phyloP scores from a whole-genome alignment of 345 rosid genomes.

The Rhodomyrtus tomentosa region DNA sequence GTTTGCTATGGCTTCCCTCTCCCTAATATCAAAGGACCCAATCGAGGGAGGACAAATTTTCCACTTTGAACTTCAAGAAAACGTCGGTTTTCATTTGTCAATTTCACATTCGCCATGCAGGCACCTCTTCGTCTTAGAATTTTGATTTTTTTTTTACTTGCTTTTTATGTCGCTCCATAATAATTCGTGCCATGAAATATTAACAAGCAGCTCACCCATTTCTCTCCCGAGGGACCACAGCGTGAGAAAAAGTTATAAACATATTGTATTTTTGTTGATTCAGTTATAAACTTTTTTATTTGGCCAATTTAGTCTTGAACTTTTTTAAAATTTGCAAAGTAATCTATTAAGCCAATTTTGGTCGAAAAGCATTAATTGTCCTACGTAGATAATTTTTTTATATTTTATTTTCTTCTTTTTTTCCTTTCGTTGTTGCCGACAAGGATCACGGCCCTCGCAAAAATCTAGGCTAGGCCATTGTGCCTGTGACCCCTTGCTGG shows the following conservation, averaged over 20 bases:
- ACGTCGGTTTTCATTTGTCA: background rate
- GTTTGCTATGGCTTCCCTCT: background rate
- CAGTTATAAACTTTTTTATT: too few relatives aligned
- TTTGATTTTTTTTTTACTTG: background rate
- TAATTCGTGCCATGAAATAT: background rate
- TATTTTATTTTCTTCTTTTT: too few relatives aligned
- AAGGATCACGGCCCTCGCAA: too few relatives aligned
- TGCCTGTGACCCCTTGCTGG: too few relatives aligned
- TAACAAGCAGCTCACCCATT: background rate
- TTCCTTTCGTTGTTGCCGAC: too few relatives aligned
- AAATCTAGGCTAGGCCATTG: too few relatives aligned
- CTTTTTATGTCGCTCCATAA: background rate
- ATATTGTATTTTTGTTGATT: too few relatives aligned
- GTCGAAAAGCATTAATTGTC: too few relatives aligned
- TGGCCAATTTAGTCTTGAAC: too few relatives aligned
- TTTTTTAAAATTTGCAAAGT: too few relatives aligned
- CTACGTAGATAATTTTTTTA: too few relatives aligned
- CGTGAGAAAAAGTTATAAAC: background rate
- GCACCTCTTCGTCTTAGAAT: background rate
- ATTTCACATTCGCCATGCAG: background rate
- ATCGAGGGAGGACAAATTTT: background rate
- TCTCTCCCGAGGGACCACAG: background rate
- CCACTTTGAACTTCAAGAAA: background rate
- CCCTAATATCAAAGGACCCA: background rate
- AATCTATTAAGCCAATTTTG: too few relatives aligned